These are phyloP conservation scores for Mortierella alpina DNA, from an alignment of 192 early-diverging fungal genomes.

Conservation along the genomic window DNA sequence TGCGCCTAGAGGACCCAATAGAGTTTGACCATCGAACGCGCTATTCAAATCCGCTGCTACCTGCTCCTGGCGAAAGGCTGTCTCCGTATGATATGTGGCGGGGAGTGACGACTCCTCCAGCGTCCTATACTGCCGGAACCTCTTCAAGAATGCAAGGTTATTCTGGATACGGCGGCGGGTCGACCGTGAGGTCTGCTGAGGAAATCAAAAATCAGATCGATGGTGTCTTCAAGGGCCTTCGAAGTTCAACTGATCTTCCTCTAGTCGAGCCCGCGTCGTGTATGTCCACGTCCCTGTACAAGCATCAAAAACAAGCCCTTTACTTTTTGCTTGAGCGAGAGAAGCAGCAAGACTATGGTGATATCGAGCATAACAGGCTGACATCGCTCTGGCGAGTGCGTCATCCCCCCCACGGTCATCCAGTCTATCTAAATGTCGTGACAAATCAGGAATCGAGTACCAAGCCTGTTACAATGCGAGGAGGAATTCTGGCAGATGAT, in stretches of 20 bases:
- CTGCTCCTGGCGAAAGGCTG: conserved; percentile 31
- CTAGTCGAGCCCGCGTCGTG: conserved; percentile 62
- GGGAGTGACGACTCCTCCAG: conserved; percentile 26
- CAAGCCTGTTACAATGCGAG: conserved; percentile 60
- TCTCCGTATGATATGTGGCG: conserved; percentile 42
- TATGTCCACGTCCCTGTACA: conserved; percentile 66
- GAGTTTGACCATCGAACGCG: conserved; percentile 51
- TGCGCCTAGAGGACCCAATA: conserved; percentile 47
- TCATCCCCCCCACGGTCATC: conserved; percentile 48
- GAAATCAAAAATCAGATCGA: conserved; percentile 65
- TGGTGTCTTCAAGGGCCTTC: conserved; percentile 68
- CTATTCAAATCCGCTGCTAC: conserved; percentile 48
- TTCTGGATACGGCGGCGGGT: conserved; percentile 27
- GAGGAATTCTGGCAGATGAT: conserved; percentile 71
- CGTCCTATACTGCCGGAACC: conserved; percentile 14
- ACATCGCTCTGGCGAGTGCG: conserved; percentile 58
- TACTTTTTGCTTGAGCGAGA: conserved; percentile 84
- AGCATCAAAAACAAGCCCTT: conserved; percentile 87
- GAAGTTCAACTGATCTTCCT: conserved; percentile 56
- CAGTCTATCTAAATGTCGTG: conserved; percentile 60
- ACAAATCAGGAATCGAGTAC: conserved; percentile 56
- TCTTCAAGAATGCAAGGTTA: conserved; percentile 23
- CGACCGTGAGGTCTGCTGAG: conserved; percentile 28
- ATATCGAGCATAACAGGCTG: conserved; percentile 55
- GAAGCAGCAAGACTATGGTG: conserved; percentile 65